Base-by-base conservation (phyloP, 192 early-diverging fungal genomes). In the Coemansia sp. region DNA sequence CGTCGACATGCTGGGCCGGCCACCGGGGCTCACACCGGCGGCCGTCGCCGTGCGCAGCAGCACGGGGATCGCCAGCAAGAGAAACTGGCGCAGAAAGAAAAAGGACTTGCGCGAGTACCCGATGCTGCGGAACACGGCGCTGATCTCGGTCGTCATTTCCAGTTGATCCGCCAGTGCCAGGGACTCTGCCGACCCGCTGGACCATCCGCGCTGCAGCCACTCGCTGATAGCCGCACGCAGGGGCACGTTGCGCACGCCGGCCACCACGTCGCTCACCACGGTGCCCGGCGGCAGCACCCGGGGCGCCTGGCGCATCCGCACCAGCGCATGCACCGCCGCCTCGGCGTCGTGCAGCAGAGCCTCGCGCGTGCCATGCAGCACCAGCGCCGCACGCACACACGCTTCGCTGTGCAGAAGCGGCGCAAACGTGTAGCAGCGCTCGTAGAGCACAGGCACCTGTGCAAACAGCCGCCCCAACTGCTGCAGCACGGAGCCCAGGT, bases 21-120 rank as follows among this genome's bases (percentile, higher is more conserved):
- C 21, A 0, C 56, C 34, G 34, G 41, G 40, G 21, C 45, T 41
- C 6, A 21, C 27, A n/a, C n/a, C 38, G 13, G 49, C 60, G 12
- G 57, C 55, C 12, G 64, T 50, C 19, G 65, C 50, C 12, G 68
- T 62, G 52, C 75, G 75, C 65, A 78, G 30, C 21, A 78, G 59
- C n/a, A 68, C 42, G 7, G 75, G 75, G 21, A 72, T 53, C 0
- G 69, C 61, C 18, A 67, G 55, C 22, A 78, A 48, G 50, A 78
- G 59, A 19, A 78, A 78, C 64, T 72, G 75, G 15, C 75, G 69
- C 44, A 78, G 45, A 11, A 71, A 78, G 43, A 78, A 72, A 10
- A 55, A 59, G 11, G 75, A 55, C 44, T 64, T 67, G 23, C 75
- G 75, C 46, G 34, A 25, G 24, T 68, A 62, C 18, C 75, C 75